Base-by-base conservation (phyloP, 1,284 basidiomycete genomes). In the Cryptococcus floricola region DNA sequence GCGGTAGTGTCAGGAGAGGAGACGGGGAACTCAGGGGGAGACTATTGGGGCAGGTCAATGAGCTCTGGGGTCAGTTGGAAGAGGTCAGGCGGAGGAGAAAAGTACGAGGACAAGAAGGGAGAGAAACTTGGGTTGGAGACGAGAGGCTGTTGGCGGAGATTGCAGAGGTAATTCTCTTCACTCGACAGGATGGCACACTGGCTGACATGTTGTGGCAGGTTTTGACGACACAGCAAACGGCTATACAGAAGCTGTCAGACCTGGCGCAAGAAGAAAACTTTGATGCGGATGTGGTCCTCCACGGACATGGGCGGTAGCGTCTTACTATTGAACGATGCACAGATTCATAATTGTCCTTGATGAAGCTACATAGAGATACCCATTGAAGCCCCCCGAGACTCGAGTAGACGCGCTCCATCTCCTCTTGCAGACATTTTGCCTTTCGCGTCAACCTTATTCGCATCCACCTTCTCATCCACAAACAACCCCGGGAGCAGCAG, bases 11-110 rank as follows among this genome's bases (percentile, higher is more conserved):
- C 5, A 56, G 60, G 12, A 58, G 82, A 48, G 80, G 78, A 2
- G 56, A 54, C n/a, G 66, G 59, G n/a, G 31, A 34, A 6, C 23
- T 23, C 7, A 64, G 65, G 49, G 75, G 75, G 6, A 66, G 71
- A 45, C 58, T 83, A 76, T 74, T 83, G 57, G 82, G 88, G 50
- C 77, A 87, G 69, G 80, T 91, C 71, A 84, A 85, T 50, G 91
- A 92, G 73, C 79, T 94, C 27, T 92, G 91, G 90, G 90, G 88
- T 13, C 77, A 87, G 41, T 81, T 92, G 12, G 89, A 89, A n/a
- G 86, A 88, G 53, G 80, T 91, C 19, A 61, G 80, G 69, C 64
- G 71, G 66, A 59, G 61, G 70, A 56, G 77, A 75, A 52, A 80
- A 77, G 25, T 49, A 27, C 53, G 56, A 6, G 64, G 62, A 3